These are phyloP conservation scores for Phanerochaete sordida DNA, from an alignment of 768 basidiomycete species.

Conservation along the genomic window DNA sequence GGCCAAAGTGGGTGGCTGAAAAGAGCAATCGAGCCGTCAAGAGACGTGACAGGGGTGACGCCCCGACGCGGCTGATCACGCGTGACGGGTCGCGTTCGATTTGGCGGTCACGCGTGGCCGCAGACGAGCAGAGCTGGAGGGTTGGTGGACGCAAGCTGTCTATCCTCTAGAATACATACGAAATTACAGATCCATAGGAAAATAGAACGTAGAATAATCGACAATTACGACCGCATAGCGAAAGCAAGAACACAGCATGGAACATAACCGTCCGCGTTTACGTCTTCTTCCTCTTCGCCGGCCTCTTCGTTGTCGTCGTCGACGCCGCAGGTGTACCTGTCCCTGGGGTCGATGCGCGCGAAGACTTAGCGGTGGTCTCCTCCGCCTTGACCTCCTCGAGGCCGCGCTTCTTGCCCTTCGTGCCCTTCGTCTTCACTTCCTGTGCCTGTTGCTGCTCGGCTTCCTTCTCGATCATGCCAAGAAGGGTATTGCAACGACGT, in stretches of 20 bases:
- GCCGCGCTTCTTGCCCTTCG: slow-evolving; percentile 64
- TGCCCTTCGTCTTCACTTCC: slow-evolving; percentile 58
- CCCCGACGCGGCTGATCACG: slow-evolving; percentile 2
- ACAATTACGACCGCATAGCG: background rate
- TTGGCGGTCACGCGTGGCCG: slow-evolving; percentile 1
- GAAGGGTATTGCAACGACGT: slow-evolving; percentile 80
- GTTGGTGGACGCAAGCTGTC: background rate
- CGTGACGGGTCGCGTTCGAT: slow-evolving; percentile 7
- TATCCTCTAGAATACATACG: background rate
- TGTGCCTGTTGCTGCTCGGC: slow-evolving; percentile 63
- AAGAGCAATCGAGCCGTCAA: background rate
- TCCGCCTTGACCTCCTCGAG: slow-evolving; percentile 62
- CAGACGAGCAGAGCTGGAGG: background rate
- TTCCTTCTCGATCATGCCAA: slow-evolving; percentile 93
- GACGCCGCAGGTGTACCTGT: slow-evolving; percentile 37
- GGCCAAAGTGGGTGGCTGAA: background rate
- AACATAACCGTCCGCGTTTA: slow-evolving; percentile 17
- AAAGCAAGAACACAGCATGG: background rate
- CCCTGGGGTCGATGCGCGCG: slow-evolving; percentile 60
- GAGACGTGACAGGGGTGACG: slow-evolving; percentile 5
- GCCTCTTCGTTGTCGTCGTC: slow-evolving; percentile 43
- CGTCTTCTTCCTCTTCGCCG: slow-evolving; percentile 69
- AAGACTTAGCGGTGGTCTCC: slow-evolving; percentile 35
- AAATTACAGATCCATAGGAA: slow-evolving; percentile 2
- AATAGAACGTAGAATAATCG: slow-evolving; percentile 1